Evolutionary conservation across 2,329 filamentous ascomycete species (phyloP), one percentile per base, ranked within the genome.

Genomic region (Bipolaris sorokiniana): DNA sequence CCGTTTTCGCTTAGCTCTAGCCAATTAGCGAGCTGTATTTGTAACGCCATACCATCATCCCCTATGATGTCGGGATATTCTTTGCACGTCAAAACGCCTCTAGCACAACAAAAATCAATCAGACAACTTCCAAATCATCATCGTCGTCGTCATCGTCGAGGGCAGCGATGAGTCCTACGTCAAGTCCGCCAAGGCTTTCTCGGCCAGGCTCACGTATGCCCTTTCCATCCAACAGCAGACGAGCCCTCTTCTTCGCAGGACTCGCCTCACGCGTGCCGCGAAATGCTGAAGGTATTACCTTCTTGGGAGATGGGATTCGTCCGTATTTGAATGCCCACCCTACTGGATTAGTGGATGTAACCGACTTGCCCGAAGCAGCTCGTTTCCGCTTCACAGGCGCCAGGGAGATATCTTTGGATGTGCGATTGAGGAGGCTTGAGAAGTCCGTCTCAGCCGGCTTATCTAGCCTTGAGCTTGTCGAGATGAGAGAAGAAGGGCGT

Each of bases 131-230:
- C 74, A 82, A 70, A 55, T 79, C 80, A 66, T 46, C 42, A 20
- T 81, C 80, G 42, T 81, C 79, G 46, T 79, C 78, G 11, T 77
- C 76, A 13, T 77, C 76, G 40, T 78, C 76, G 70, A 74, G 74
- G 20, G 73, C 73, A 22, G 73, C 73, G 37, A 76, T 58, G 13
- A 77, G 59, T 7, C 73, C 74, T 16, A 75, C 65, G 34, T 76
- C 71, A 41, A 74, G 48, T 5, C 64, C 68, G 31, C 77, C 71
- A 51, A 78, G 61, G 61, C 79, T 81, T 46, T 83, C 81, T 41
- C 81, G 63, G 3, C 81, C 81, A 1, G 81, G 81, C 65, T 80
- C 78, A 28, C 81, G 71, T 40, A 83, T 80, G 4, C 81, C 81
- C 62, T 81, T 82, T 37, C 78, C 77, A 7, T 74, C 76, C n/a